Conservation (phyloP, 2,329 filamentous ascomycete genomes). For the Monosporascus sp. region DNA sequence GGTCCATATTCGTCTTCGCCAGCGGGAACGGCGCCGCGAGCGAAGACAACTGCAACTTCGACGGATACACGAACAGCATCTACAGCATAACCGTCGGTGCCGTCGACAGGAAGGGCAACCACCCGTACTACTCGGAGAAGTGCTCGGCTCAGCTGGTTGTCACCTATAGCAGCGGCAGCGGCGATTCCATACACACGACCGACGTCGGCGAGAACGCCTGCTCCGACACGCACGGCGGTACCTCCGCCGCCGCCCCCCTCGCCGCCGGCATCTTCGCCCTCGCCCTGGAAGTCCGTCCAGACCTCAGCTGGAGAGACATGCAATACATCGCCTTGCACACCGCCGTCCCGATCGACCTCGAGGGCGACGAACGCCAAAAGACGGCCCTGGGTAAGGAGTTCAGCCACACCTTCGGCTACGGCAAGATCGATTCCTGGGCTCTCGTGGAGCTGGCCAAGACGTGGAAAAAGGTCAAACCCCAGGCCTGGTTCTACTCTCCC, state of each 20-base stretch:
- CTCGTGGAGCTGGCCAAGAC: constrained; percentile 81
- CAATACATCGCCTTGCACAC: constrained; percentile 87
- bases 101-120: constrained; percentile 78
- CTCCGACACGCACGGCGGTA: constrained; percentile 81
- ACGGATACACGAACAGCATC: constrained; percentile 98
- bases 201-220: constrained; percentile 83
- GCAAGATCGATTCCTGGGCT: constrained; percentile 84
- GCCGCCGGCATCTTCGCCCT: constrained; percentile 90
- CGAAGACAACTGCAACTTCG: constrained; percentile 98
- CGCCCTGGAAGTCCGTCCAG: constrained; percentile 76
- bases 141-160: constrained; percentile 95
- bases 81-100: constrained; percentile 97
- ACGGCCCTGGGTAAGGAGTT: constrained; percentile 79
- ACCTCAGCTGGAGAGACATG: constrained; percentile 88
- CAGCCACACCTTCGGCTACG: constrained; percentile 93
- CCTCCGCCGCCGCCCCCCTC: constrained; percentile 88
- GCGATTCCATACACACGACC: constrained; percentile 92
- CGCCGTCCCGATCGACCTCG: constrained; percentile 71
- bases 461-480: constrained; percentile 87
- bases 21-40: constrained; percentile 84
- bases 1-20: constrained; percentile 94
- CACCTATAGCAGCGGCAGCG: constrained; percentile 88
- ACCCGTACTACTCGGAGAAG: constrained; percentile 93
- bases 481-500: constrained; percentile 89
- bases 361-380: constrained; percentile 71